Conservation (phyloP, 192 early-diverging fungal genomes). For the Backusella tarrabulga region DNA sequence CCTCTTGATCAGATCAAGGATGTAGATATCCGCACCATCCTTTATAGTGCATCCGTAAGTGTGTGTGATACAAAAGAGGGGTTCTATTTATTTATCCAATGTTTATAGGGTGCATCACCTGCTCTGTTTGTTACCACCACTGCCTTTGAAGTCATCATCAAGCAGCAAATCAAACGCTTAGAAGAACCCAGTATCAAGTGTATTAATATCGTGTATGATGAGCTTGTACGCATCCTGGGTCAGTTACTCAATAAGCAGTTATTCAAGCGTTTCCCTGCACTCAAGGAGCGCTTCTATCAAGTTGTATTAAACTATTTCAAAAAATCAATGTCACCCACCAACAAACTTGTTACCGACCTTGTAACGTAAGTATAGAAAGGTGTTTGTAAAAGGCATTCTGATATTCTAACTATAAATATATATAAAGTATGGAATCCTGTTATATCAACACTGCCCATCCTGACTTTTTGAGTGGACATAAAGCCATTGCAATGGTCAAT, state of each 20-base stretch:
- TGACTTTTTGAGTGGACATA: conserved; percentile 97
- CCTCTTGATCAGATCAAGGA: conserved; percentile 99
- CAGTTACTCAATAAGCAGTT: conserved; percentile 88
- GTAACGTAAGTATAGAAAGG: conserved; percentile 58
- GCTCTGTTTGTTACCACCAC: conserved; percentile 97
- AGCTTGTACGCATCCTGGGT: conserved; percentile 93
- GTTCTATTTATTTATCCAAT: background rate
- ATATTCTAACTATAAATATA: too few species aligned
- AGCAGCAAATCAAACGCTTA: conserved; percentile 97
- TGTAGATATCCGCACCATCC: conserved; percentile 95
- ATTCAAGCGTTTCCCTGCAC: conserved; percentile 95
- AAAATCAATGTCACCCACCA: conserved; percentile 86
- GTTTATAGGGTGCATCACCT: conserved; percentile 81
- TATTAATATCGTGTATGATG: conserved; percentile 95
- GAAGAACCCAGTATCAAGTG: conserved; percentile 98
- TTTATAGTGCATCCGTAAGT: conserved; percentile 93
- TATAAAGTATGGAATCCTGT: conserved; percentile 79
- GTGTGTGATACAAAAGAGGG: background rate
- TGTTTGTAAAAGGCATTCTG: background rate
- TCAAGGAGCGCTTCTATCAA: conserved; percentile 90
- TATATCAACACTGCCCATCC: conserved; percentile 99
- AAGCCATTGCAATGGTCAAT: conserved; percentile 88
- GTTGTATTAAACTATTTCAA: conserved; percentile 95
- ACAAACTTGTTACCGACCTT: conserved; percentile 92
- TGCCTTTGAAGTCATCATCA: conserved; percentile 97